These are phyloP conservation scores for Epichloe uncinata DNA, from an alignment of 2,329 filamentous ascomycete species.

Conservation along the genomic window DNA sequence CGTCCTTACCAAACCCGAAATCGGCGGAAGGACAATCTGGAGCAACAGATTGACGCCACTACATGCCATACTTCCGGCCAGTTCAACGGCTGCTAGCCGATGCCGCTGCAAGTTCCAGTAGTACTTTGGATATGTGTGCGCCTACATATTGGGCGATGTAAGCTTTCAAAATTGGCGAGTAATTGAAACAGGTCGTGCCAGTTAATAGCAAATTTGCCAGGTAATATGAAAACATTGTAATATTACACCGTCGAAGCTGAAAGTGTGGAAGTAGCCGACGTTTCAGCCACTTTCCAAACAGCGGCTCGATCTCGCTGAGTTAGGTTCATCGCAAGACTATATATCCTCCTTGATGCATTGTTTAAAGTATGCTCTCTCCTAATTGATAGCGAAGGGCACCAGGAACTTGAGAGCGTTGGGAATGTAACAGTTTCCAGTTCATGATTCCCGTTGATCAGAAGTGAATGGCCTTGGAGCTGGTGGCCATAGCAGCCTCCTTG, in stretches of 20 bases:
- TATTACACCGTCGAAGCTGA: slow-evolving; percentile 1
- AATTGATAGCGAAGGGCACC: neutral
- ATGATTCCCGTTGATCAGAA: slow-evolving; percentile 43
- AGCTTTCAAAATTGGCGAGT: no score
- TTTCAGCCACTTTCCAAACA: neutral
- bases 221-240: neutral
- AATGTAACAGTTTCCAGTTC: neutral
- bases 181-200: no score
- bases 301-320: neutral
- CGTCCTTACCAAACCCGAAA: no score
- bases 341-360: neutral
- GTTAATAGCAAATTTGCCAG: neutral
- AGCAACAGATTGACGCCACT: no score
- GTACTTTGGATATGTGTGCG: no score
- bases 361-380: neutral
- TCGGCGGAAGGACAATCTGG: no score
- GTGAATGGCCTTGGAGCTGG: slow-evolving; percentile 90
- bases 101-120: no score
- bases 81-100: no score
- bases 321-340: neutral
- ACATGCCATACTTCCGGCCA: no score
- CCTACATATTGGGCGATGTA: no score
- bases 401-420: neutral
- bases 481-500: slow-evolving; percentile 99
- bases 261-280: neutral